Percentiles rank a stretch among this genome's conserved stretches.
Evolutionary conservation across 2,329 filamentous ascomycete species (phyloP).

Genomic region (Colletotrichum paranaense): DNA sequence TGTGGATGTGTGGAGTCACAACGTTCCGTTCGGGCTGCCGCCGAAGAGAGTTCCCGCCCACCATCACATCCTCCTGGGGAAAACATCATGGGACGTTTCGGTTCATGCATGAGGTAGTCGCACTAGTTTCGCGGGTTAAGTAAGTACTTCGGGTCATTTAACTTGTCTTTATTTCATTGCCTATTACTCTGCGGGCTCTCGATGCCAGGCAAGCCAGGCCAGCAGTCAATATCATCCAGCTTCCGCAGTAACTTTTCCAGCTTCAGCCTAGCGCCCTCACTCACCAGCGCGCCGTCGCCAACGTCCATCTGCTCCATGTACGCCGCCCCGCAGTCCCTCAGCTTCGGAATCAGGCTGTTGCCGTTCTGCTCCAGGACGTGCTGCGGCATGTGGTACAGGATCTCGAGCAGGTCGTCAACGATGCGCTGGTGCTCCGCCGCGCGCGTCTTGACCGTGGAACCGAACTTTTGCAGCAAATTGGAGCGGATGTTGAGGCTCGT

Average conservation of each 20-base stretch:
- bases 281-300: constrained; percentile 26
- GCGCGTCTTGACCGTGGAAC: constrained; percentile 26
- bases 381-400: constrained; percentile 47
- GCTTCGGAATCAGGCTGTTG: constrained; percentile 47
- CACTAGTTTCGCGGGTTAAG: not conserved
- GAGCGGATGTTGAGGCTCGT: constrained; percentile 50
- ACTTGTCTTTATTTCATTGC: not conserved
- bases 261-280: constrained; percentile 36
- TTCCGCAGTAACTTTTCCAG: constrained; percentile 43
- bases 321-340: constrained; percentile 49
- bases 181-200: constrained; percentile 20
- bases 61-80: not conserved
- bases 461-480: constrained; percentile 48
- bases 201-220: constrained; percentile 38
- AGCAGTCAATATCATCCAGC: constrained; percentile 46
- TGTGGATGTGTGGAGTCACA: constrained; percentile 27
- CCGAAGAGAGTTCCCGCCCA: not conserved
- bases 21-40: not conserved
- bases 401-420: constrained; percentile 49
- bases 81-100: not conserved
- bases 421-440: constrained; percentile 44
- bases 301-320: constrained; percentile 42
- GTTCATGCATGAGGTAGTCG: not conserved
- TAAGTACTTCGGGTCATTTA: not conserved
- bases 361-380: constrained; percentile 48